Evolutionary conservation across 495 filamentous ascomycete species (phyloP), one percentile per base, ranked within the genome.

Genomic region (Stereocaulon alpinum): DNA sequence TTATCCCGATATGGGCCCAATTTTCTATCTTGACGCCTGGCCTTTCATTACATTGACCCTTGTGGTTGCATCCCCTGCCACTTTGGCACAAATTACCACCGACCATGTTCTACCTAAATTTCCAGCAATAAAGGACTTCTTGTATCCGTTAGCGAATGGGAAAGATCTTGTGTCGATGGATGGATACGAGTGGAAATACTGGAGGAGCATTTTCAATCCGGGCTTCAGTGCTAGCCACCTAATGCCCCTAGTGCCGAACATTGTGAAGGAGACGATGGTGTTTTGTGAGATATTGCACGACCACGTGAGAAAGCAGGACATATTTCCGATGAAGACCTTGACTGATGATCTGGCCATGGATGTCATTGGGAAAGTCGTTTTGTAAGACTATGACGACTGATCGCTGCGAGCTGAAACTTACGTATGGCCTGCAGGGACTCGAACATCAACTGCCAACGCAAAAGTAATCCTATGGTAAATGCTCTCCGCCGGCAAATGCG

Each of bases 201-300:
- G 68, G 44, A 66, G 72, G 20, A 62, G 64, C 15, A 59, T 72
- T 1, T 75, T 74, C 61, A 67, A 73, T 24, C 73, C 72, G 2
- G 73, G 73, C 22, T 74, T 75, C 43, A 66, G 64, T 22, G 64
- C 64, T 20, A 60, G 52, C 27, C 70, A 75, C 27, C 66, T 75
- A 1, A 69, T 72, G 58, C 66, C 67, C 2, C 41, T 70, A 6
- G 60, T 72, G 22, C 70, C 71, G 18, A 52, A 55, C 10, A 63
- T 75, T 11, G 47, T 75, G 10, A 67, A 72, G 37, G 66, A 75
- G 49, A 65, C 67, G 40, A 47, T 60, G 6, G 61, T 71, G 18
- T 73, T 72, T 52, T 56, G 58, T 18, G 56, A 64, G 11, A 62
- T 66, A 10, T 61, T 75, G 40, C 41, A 40, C 37, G 29, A 32